Evolutionary conservation across 129 eudicot species (phyloP).

Genomic region (Flaveria robusta): DNA sequence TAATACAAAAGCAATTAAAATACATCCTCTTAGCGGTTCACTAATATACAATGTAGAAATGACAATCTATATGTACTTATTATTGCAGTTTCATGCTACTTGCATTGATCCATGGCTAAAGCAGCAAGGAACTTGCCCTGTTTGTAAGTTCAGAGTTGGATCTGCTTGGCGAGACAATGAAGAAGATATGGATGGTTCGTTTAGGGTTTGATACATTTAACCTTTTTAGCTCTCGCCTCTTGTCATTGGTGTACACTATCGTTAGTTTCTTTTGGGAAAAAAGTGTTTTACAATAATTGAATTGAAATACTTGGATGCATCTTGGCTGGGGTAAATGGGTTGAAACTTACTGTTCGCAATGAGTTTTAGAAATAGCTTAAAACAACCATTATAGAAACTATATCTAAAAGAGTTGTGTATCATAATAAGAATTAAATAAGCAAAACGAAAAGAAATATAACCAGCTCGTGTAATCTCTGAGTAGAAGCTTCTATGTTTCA

Average conservation of each 20-base stretch:
- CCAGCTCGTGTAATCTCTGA: background rate
- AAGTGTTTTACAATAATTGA: constrained; percentile 8
- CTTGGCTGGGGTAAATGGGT: constrained; percentile 15
- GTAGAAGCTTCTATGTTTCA: background rate
- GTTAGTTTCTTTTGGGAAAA: background rate
- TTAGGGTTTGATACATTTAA: constrained; percentile 18
- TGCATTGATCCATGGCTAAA: constrained; percentile 96
- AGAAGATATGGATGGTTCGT: constrained; percentile 47
- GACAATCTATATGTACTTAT: background rate
- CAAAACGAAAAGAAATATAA: background rate
- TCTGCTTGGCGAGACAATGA: constrained; percentile 60
- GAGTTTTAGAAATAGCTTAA: too few relatives aligned
- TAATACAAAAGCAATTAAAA: background rate
- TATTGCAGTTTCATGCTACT: constrained; percentile 71
- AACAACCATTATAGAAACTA: too few relatives aligned
- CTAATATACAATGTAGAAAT: background rate
- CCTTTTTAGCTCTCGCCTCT: constrained; percentile 10
- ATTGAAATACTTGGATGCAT: constrained; percentile 9
- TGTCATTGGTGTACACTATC: constrained; percentile 5
- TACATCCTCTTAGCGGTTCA: background rate
- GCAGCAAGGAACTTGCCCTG: constrained; percentile 90
- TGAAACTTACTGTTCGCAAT: background rate
- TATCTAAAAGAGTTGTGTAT: too few relatives aligned
- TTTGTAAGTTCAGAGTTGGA: constrained; percentile 76
- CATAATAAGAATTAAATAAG: too few relatives aligned